Conservation (phyloP, 2,329 filamentous ascomycete genomes). For the Hymenoscyphus linearis region DNA sequence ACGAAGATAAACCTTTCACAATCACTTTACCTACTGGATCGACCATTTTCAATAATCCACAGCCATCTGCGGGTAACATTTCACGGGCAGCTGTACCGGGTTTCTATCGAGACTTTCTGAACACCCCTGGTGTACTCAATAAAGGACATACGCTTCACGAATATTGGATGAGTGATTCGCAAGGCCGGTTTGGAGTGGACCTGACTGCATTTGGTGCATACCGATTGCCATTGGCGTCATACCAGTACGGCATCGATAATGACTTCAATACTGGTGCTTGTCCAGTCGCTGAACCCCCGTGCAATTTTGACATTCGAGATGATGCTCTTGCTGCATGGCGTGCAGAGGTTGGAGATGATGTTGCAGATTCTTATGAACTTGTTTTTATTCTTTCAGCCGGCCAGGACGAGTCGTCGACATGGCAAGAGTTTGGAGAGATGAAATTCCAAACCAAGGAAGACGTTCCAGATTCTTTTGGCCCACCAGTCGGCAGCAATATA, state of each 20-base stretch:
- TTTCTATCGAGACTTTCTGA: slow-evolving; percentile 17
- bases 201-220: slow-evolving; percentile 15
- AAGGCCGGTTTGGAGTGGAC: slow-evolving; percentile 15
- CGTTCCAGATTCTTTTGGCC: slow-evolving; percentile 14
- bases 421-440: slow-evolving; percentile 20
- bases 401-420: slow-evolving; percentile 15
- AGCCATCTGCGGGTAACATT: slow-evolving; percentile 7
- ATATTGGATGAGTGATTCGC: slow-evolving; percentile 18
- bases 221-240: slow-evolving; percentile 9
- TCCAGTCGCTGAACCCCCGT: slow-evolving; percentile 2
- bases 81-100: slow-evolving; percentile 9
- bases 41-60: slow-evolving; percentile 16
- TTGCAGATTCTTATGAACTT: slow-evolving; percentile 10
- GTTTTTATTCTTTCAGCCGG: slow-evolving; percentile 15
- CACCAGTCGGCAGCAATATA: slow-evolving; percentile 6
- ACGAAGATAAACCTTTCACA: slow-evolving; percentile 9
- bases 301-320: slow-evolving; percentile 11
- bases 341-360: slow-evolving; percentile 10
- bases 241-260: slow-evolving; percentile 13
- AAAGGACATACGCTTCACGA: slow-evolving; percentile 16
- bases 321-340: slow-evolving; percentile 14
- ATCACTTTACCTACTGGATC: slow-evolving; percentile 9
- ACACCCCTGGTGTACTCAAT: slow-evolving; percentile 13
- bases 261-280: slow-evolving; percentile 11
- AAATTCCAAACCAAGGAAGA: slow-evolving; percentile 16